Evolutionary conservation across 345 rosid genomes (phyloP), one percentile per base, ranked within the genome.

Genomic region (Linum trigynum): DNA sequence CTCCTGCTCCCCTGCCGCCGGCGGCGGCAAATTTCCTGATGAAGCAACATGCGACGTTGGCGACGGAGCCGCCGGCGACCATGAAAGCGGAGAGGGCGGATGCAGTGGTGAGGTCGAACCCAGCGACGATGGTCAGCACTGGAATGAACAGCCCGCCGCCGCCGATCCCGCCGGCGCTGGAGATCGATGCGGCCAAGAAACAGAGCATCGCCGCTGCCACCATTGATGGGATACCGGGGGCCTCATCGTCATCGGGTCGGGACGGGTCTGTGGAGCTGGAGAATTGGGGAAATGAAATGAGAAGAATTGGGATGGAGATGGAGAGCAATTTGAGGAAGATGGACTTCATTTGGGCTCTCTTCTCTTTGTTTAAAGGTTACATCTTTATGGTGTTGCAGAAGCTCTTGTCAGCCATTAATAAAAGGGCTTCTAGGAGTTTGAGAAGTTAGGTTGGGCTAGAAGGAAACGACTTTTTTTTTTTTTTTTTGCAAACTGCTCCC

Each of bases 91-190:
- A 90, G 80, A 86, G 88, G 65, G 81, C 64, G 0, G 96, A 80
- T 7, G 98, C 98, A 15, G 86, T 78, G 78, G 82, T 87, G 64
- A 92, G 87, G 78, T 90, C 90, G 9, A 90, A 41, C 36, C 91
- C 86, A 58, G 87, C 87, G 4, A 85, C 74, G 38, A 90, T 74
- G 10, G 83, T 86, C 67, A 92, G 72, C 48, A 92, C 80, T 1
- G 98, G 98, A 40, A 90, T 85, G 66, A 76, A 92, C 39, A 92
- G 68, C 5, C 97, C 98, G 17, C 97, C 98, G 5, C 94, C 98
- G 0, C 98, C 97, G 38, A 90, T 83, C 32, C 97, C 98, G 14
- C 96, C 98, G 1, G 97, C 98, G 67, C 97, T 90, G 0, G 98
- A 90, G n/a, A 90, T 77, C 0, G 91, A 65, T 11, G 94, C 78